A percentile compares a stretch with the other conserved stretches of the same genome.
phyloP scores from a whole-genome alignment of 2,329 filamentous ascomycete genomes.

The Diaporthe citri region DNA sequence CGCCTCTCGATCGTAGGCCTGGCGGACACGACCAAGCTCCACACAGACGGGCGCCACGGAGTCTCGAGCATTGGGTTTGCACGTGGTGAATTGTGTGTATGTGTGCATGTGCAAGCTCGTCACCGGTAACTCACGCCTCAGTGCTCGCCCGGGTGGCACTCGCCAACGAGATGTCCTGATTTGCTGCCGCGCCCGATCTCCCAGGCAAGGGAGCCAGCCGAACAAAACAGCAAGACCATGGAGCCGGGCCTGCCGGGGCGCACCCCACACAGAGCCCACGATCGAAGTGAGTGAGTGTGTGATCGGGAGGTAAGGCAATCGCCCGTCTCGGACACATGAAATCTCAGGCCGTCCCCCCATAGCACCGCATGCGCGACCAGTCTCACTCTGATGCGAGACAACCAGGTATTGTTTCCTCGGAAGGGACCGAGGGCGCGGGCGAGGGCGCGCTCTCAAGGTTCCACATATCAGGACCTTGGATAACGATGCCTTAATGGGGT shows the following conservation, averaged over 20 bases:
- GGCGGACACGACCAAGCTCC: background rate
- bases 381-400: constrained; percentile 33
- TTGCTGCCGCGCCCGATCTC: background rate
- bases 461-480: background rate
- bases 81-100: background rate
- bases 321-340: constrained; percentile 8
- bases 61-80: background rate
- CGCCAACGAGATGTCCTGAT: constrained; percentile 23
- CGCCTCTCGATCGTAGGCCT: background rate
- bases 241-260: background rate
- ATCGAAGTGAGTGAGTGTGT: constrained; percentile 7
- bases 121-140: background rate
- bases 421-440: constrained; percentile 18
- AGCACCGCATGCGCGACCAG: constrained; percentile 25
- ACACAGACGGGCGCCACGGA: background rate
- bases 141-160: background rate
- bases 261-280: background rate
- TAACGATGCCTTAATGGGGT: background rate
- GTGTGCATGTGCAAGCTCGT: background rate
- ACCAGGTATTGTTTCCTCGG: constrained; percentile 1
- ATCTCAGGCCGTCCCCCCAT: constrained; percentile 28
- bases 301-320: constrained; percentile 14
- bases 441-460: background rate
- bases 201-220: background rate
- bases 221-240: background rate